phyloP scores from a whole-genome alignment of 2,329 filamentous ascomycete species.

The Calonectria pauciramosa region DNA sequence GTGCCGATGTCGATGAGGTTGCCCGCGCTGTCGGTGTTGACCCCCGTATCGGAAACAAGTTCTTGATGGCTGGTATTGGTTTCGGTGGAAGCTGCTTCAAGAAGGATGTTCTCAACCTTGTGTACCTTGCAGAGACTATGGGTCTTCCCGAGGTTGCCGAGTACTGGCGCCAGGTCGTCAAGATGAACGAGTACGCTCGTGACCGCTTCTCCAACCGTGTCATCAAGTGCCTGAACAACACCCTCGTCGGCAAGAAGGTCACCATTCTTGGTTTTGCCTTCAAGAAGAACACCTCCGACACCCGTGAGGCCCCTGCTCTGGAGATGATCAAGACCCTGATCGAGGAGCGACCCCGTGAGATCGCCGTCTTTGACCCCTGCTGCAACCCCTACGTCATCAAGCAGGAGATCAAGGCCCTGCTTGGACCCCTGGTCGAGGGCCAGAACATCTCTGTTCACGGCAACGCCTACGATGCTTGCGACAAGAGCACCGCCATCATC shows the following conservation, averaged over 20 bases:
- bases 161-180: constrained; percentile 82
- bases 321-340: constrained; percentile 76
- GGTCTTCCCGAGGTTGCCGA: constrained; percentile 78
- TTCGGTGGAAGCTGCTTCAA: constrained; percentile 88
- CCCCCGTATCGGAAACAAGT: constrained; percentile 78
- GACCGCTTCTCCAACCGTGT: constrained; percentile 77
- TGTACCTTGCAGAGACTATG: constrained; percentile 80
- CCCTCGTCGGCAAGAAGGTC: constrained; percentile 78
- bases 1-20: constrained; percentile 82
- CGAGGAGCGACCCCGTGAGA: constrained; percentile 73
- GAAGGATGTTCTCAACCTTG: constrained; percentile 82
- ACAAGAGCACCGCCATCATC: constrained; percentile 63
- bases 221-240: constrained; percentile 77
- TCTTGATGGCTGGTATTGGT: constrained; percentile 81
- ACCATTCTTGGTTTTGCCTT: constrained; percentile 82
- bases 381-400: constrained; percentile 66
- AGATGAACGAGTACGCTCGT: constrained; percentile 83
- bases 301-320: constrained; percentile 77
- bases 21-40: constrained; percentile 77
- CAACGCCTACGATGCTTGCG: constrained; percentile 64
- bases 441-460: constrained; percentile 62
- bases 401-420: constrained; percentile 63
- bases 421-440: constrained; percentile 55
- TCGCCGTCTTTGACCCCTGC: constrained; percentile 78
- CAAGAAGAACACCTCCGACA: constrained; percentile 85